Base-by-base conservation (phyloP, 2,329 filamentous ascomycete species). In the Tolypocladium pustulatum region DNA sequence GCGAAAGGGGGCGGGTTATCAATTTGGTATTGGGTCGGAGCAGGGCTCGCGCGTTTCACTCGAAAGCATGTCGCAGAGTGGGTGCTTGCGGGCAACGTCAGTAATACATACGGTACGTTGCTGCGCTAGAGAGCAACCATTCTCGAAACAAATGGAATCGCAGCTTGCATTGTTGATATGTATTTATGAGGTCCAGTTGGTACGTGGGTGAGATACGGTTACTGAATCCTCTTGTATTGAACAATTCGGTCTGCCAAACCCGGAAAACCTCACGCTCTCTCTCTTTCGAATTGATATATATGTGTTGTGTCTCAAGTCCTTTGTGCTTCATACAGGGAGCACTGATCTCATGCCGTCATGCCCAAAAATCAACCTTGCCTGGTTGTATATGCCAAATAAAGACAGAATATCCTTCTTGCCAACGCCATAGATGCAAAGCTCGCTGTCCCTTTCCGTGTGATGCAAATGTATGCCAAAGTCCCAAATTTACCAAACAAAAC, bases 1-100 rank as follows among this genome's bases (percentile, higher is more conserved):
- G 62, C 61, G 64, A 62, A 64, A 32, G 38, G 38, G 20, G 46
- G 37, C 38, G 51, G 52, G 15, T 22, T n/a, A 4, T 51, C 43
- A 41, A 25, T 20, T 17, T 25, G 32, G 17, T 8, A 36, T 34
- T 53, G 36, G 27, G 53, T 58, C 53, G 55, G 56, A 30, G 54
- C 4, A 32, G 49, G 30, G 30, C 49, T 53, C 30, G 30, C 30
- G 27, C 27, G 30, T 17, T n/a, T 34, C 20, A 53, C 49, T 17
- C 20, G 20, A 20, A 22, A 5, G 30, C 49, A 13, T 34, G 4
- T 32, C 17, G n/a, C 4, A 52, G 2, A 46, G 49, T 22, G n/a
- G 32, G 2, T 36, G 30, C 20, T 15, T 36, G 30, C 36, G 49
- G 30, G 30, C 49, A 36, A 10, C 49, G 49, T 22, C 30, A 8